Base-by-base conservation (phyloP, 768 basidiomycete species). In the Suillus alpinus region DNA sequence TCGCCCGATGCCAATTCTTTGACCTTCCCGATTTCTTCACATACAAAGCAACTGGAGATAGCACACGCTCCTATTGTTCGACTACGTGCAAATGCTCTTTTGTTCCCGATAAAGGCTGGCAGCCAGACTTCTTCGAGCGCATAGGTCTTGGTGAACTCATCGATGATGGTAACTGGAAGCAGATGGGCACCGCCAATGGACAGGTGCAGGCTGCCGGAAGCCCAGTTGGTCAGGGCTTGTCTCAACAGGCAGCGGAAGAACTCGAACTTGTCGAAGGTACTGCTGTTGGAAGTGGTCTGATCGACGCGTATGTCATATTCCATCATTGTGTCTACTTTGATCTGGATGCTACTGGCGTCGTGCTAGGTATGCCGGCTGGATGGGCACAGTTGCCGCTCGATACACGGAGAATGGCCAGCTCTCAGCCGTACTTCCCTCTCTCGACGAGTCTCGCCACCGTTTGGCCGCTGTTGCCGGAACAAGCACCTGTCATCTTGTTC, bases 1-100 rank as follows among this genome's bases (percentile, higher is more conserved):
- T 99, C 76, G 74, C 83, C 23, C 78, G 78, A 58, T 92, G 89
- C 75, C 89, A 92, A 67, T 91, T 92, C 78, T 91, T 88, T 73
- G 95, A 96, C 69, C 84, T 98, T 16, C 95, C 95, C n/a, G 95
- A 98, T 76, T 95, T 87, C 78, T 82, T 99, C 56, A 98, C 97
- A 0, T 99, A 95, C 79, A 89, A 86, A 55, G 92, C 94, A 8
- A 99, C 97, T 0, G 78, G 78, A 12, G 73, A 76, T 60, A 84
- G 86, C 66, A 78, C 78, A 44, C 87, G 97, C 40, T 97, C 95
- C 1, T 87, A 83, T 73, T 98, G 97, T 75, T 98, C 96, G 1
- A 79, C 98, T 52, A 93, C 94, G 1, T 99, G 96, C 82, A 98
- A 98, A 76, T 98, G 92, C 75, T 93, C 92, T 7, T 98, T 87